phyloP scores from a whole-genome alignment of 2,329 filamentous ascomycete genomes.

The Colletotrichum sojae region DNA sequence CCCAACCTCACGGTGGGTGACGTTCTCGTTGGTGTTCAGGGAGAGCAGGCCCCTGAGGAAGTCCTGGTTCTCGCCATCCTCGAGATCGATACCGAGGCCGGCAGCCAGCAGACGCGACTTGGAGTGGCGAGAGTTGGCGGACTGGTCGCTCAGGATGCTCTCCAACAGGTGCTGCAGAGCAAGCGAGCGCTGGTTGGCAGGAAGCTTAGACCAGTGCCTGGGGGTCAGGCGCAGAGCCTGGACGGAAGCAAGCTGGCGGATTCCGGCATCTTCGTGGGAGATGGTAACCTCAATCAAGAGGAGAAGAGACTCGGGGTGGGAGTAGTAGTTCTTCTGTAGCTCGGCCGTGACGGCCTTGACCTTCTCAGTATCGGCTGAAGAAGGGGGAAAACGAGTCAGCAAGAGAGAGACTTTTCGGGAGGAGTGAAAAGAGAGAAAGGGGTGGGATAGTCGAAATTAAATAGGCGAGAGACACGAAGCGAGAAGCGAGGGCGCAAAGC shows the following conservation, averaged over 20 bases:
- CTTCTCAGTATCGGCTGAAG: constrained; percentile 85
- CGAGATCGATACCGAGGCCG: constrained; percentile 87
- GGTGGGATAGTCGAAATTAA: constrained; percentile 19
- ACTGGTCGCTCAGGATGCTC: constrained; percentile 84
- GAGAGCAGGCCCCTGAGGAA: constrained; percentile 85
- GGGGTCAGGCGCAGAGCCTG: constrained; percentile 86
- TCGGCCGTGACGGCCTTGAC: constrained; percentile 92
- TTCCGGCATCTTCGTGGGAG: constrained; percentile 78
- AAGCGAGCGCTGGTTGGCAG: constrained; percentile 81
- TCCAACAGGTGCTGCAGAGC: constrained; percentile 88
- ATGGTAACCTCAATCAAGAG: constrained; percentile 91
- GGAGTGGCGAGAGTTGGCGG: constrained; percentile 84
- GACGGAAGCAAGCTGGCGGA: constrained; percentile 92
- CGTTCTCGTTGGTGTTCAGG: constrained; percentile 81
- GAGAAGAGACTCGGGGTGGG: constrained; percentile 84
- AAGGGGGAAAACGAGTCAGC: constrained; percentile 51
- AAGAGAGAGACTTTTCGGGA: constrained; percentile 11
- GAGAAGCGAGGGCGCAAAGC: constrained; percentile 35
- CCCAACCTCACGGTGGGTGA: constrained; percentile 88
- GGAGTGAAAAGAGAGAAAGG: constrained; percentile 23
- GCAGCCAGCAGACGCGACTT: constrained; percentile 89
- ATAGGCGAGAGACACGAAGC: constrained; percentile 37
- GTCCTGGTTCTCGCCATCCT: constrained; percentile 81
- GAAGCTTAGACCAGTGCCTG: constrained; percentile 87
- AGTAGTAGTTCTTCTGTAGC: constrained; percentile 95